These are phyloP conservation scores for Aegilops bicornis DNA, from an alignment of 176 grass and related monocot genomes.

Conservation along the genomic window DNA sequence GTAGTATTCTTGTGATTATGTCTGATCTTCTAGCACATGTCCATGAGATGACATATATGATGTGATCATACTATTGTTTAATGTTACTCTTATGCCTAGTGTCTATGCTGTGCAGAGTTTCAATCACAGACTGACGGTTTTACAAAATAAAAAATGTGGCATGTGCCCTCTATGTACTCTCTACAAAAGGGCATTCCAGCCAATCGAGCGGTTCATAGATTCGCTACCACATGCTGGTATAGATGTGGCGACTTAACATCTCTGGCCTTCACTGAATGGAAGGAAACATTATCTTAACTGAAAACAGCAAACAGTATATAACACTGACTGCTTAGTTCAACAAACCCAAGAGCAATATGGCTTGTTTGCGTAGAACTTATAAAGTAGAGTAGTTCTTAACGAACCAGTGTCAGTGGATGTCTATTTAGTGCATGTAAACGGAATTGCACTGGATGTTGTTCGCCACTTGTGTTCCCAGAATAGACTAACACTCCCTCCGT, in stretches of 20 bases:
- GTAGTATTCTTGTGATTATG: background rate
- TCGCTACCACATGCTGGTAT: background rate
- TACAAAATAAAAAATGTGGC: background rate
- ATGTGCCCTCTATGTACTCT: background rate
- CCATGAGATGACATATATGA: background rate
- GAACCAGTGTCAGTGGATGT: background rate
- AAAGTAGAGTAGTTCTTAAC: background rate
- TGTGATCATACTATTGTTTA: background rate
- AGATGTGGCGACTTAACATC: background rate
- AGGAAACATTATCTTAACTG: background rate
- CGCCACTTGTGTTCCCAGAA: background rate
- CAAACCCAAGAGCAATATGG: background rate
- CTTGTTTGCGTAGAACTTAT: background rate
- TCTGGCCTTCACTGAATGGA: background rate
- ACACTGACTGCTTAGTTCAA: background rate
- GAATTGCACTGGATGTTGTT: background rate
- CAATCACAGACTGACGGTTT: background rate
- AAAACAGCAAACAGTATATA: slow-evolving; percentile 4
- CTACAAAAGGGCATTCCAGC: background rate
- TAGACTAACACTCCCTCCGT: background rate
- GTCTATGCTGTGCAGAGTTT: background rate
- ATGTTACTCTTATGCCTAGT: background rate
- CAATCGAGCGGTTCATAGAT: slow-evolving; percentile 4
- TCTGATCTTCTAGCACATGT: background rate
- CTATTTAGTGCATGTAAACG: background rate